Base-by-base conservation (phyloP, 2,329 filamentous ascomycete species). In the Chrysosporium keratinophilum region DNA sequence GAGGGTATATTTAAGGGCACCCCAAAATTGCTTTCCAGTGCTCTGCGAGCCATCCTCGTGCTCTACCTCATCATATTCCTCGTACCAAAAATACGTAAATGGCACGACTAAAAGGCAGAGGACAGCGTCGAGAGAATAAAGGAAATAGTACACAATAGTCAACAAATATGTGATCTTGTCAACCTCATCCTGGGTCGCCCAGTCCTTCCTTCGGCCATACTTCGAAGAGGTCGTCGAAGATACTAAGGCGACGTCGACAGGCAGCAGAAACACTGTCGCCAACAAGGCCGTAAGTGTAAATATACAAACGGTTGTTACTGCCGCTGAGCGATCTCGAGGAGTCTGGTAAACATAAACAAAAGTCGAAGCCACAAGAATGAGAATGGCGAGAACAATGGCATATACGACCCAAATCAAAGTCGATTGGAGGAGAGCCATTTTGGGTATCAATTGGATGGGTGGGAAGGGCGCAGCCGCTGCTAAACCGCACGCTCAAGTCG, bases 31-130 rank as follows among this genome's bases (percentile, higher is more conserved):
- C 64, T 82, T 79, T 5, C 76, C 78, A 55, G 85, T 69, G 1
- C 85, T 85, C 66, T 90, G 84, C 31, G 80, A 82, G 33, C 88
- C 87, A 57, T 87, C 81, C 63, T 95, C 87, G 34, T 84, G 79
- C 57, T 89, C 89, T 17, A 91, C 84, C 71, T 96, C 89, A 64
- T 96, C 91, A 60, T 95, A 95, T 69, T 97, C 93, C 69, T 98
- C 93, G 65, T 95, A 93, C 82, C 86, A 96, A 69, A 98, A 98
- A 74, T 98, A 98, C 46, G 90, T 85, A 66, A 98, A 98, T 0
- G 93, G 93, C 17, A 97, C 85, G 43, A 95, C 80, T 15, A 97
- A 69, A 44, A 98, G 76, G 65, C 93, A 98, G 10, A 98, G 80
- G 5, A 96, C 68, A 0, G 89, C 87, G 69, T 98, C 93, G 60